These are phyloP conservation scores for Metschnikowia lochheadii DNA, from an alignment of 805 yeast genomes.

Conservation along the genomic window DNA sequence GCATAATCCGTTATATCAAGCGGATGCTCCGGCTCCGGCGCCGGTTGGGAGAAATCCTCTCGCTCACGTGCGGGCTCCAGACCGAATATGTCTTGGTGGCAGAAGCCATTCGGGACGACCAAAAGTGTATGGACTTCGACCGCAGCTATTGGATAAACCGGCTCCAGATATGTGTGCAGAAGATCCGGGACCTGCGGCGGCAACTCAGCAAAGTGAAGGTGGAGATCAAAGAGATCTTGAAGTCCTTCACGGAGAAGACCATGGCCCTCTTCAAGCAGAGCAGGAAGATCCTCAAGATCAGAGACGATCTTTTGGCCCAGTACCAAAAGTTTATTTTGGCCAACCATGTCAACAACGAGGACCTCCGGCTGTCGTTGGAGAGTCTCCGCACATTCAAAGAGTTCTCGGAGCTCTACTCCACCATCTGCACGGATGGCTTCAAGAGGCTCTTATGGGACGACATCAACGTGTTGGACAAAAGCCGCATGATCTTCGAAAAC, in stretches of 20 bases:
- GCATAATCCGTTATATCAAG: slow-evolving; percentile 1
- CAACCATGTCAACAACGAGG: slow-evolving; percentile 2
- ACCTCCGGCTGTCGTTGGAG: slow-evolving; percentile 1
- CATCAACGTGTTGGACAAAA: slow-evolving; percentile 1
- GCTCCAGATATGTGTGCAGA: neutral
- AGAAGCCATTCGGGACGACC: neutral
- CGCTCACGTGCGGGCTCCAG: slow-evolving; percentile 5
- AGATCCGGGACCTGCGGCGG: neutral
- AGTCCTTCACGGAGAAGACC: neutral
- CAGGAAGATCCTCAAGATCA: neutral
- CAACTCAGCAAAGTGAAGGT: neutral
- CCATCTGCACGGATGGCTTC: slow-evolving; percentile 6
- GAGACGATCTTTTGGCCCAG: slow-evolving; percentile 1
- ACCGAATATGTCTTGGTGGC: slow-evolving; percentile 3
- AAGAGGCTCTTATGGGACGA: slow-evolving; percentile 4
- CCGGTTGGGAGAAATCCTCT: slow-evolving; percentile 1
- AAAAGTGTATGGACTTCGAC: neutral
- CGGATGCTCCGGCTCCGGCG: slow-evolving; percentile 5
- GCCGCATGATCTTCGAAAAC: neutral
- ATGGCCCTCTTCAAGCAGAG: neutral
- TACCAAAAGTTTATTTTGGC: slow-evolving; percentile 3
- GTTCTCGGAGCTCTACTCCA: slow-evolving; percentile 2
- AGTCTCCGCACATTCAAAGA: slow-evolving; percentile 3
- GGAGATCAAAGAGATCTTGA: neutral
- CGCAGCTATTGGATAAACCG: neutral